Conservation (phyloP, 257 asterid genomes). For the Forsythia viridissima region DNA sequence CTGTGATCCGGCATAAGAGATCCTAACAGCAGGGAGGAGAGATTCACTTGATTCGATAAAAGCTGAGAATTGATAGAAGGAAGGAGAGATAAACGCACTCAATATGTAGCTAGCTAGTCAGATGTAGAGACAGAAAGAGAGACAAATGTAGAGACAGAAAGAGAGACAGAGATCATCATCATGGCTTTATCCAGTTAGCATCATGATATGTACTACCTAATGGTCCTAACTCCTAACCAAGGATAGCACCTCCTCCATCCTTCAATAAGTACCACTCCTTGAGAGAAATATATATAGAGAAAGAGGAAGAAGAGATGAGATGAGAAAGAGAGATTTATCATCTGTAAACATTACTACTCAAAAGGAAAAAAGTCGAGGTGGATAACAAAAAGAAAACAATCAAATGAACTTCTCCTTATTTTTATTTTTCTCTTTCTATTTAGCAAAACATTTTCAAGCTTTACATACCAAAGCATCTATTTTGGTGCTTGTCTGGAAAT, state of each 20-base stretch:
- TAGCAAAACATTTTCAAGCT: not conserved
- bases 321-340: not conserved
- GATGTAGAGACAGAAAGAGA: not conserved
- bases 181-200: not conserved
- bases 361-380: not conserved
- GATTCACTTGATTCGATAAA: not conserved
- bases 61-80: not conserved
- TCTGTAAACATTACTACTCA: not conserved
- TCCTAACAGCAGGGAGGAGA: not conserved
- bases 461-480: slow-evolving; percentile 76
- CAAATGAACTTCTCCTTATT: not conserved
- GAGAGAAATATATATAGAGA: too few species aligned
- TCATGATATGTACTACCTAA: not conserved
- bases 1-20: not conserved
- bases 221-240: not conserved
- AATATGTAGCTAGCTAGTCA: not conserved
- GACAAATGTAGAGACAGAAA: not conserved
- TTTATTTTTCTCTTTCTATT: not conserved
- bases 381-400: not conserved
- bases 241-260: not conserved
- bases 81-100: not conserved
- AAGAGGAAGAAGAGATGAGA: too few species aligned
- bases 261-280: not conserved
- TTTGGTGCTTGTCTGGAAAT: slow-evolving; percentile 61
- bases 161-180: not conserved